Conservation (phyloP, 345 rosid species). For the Pistacia vera region DNA sequence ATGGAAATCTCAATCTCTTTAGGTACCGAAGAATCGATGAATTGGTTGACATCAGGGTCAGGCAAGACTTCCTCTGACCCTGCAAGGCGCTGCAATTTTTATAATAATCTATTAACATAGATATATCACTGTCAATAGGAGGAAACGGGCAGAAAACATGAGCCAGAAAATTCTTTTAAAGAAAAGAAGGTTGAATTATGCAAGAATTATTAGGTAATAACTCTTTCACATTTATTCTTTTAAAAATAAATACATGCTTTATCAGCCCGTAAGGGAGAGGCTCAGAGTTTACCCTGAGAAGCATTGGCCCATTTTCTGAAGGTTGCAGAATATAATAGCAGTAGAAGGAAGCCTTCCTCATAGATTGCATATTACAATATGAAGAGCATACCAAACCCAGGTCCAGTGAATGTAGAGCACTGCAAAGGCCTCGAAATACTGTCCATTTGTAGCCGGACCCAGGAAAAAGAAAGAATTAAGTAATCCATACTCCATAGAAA, state of each 20-base stretch:
- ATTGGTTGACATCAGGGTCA: conserved; percentile 44
- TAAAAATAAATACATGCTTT: conserved; percentile 5
- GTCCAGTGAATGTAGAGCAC: conserved; percentile 67
- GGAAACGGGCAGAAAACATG: background rate
- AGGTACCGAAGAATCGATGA: conserved; percentile 46
- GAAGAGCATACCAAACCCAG: conserved; percentile 83
- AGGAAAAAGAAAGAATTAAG: conserved; percentile 17
- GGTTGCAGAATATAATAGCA: conserved; percentile 91
- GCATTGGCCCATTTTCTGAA: conserved; percentile 84
- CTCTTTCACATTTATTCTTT: background rate
- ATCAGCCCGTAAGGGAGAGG: conserved; percentile 17
- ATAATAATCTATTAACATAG: conserved; percentile 23
- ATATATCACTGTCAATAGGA: conserved; percentile 12
- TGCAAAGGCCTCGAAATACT: conserved; percentile 86
- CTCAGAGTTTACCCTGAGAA: conserved; percentile 67
- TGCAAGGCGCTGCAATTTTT: conserved; percentile 71
- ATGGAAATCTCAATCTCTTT: conserved; percentile 62
- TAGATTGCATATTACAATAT: conserved; percentile 61
- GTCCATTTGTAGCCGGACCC: conserved; percentile 23
- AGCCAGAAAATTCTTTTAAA: background rate
- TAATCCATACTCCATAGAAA: background rate
- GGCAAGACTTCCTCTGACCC: conserved; percentile 80
- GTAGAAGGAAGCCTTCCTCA: conserved; percentile 50
- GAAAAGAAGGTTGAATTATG: background rate
- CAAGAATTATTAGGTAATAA: background rate